Evolutionary conservation across 2,329 filamentous ascomycete genomes (phyloP).

Genomic region (Pestalotiopsis fici): DNA sequence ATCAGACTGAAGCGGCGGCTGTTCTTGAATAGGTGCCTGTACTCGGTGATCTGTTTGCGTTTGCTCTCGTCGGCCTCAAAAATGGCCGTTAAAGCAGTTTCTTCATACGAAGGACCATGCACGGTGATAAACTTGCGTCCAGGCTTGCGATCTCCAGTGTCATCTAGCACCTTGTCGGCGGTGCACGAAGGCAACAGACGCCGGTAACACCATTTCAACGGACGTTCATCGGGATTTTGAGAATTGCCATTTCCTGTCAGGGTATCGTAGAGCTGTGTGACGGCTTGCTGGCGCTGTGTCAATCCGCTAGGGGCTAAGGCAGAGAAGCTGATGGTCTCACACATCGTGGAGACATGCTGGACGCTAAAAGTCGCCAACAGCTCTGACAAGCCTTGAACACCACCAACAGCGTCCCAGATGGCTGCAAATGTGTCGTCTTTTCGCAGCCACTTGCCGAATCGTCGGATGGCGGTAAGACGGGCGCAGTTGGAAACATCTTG

Average conservation of each 20-base stretch:
- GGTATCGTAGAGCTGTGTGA: constrained; percentile 5
- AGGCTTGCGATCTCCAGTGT: background rate
- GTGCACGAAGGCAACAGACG: constrained; percentile 5
- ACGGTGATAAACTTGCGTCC: background rate
- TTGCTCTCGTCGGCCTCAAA: background rate
- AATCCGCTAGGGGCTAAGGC: background rate
- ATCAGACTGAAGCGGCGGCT: background rate
- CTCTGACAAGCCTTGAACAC: background rate
- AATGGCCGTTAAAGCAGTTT: background rate
- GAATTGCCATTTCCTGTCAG: background rate
- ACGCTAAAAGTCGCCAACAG: constrained; percentile 11
- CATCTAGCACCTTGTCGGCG: background rate
- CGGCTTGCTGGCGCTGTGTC: background rate
- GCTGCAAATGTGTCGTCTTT: constrained; percentile 2
- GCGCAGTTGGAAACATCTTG: constrained; percentile 13
- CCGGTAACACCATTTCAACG: background rate
- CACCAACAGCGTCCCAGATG: constrained; percentile 7
- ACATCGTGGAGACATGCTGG: constrained; percentile 1
- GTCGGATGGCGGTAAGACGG: constrained; percentile 15
- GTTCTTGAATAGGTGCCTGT: background rate
- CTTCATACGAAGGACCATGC: constrained; percentile 1
- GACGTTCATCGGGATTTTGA: constrained; percentile 6
- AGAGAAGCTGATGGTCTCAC: background rate
- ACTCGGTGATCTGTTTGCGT: background rate
- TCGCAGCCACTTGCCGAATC: constrained; percentile 13